Evolutionary conservation across 495 filamentous ascomycete genomes (phyloP).

Genomic region (Lichina pygmaea): DNA sequence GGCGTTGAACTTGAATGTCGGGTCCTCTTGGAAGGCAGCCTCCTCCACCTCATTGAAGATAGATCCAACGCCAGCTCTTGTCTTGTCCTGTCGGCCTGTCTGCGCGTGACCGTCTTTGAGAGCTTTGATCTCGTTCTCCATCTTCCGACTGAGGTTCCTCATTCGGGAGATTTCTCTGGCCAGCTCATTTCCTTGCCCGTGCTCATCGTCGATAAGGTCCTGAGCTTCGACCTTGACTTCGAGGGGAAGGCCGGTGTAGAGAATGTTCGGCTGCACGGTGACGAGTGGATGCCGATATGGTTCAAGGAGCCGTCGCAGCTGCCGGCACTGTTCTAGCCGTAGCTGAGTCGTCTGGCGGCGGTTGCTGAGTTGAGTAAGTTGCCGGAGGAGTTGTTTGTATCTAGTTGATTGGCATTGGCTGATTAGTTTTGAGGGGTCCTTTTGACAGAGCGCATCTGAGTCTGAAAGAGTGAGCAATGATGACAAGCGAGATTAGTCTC

Average conservation of each 20-base stretch:
- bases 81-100: not conserved
- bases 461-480: not conserved
- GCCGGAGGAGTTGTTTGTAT: not conserved
- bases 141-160: not conserved
- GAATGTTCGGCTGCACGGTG: conserved; percentile 47
- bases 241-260: not conserved
- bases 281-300: conserved; percentile 26
- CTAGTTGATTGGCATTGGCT: not conserved
- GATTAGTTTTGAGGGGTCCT: too few species aligned
- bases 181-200: not conserved
- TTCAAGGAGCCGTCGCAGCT: conserved; percentile 25
- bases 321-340: conserved; percentile 18
- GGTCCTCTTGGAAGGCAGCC: not conserved
- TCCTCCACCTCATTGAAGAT: not conserved
- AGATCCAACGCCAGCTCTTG: not conserved
- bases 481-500: not conserved
- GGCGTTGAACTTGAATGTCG: too few species aligned
- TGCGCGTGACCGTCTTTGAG: not conserved
- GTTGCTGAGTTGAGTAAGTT: not conserved
- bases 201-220: not conserved
- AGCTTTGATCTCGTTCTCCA: not conserved
- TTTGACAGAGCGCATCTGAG: not conserved
- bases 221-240: not conserved
- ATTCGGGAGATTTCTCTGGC: not conserved
- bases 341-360: conserved; percentile 5